Conservation (phyloP, 805 yeast species). For the Jamesozyma hellenica region DNA sequence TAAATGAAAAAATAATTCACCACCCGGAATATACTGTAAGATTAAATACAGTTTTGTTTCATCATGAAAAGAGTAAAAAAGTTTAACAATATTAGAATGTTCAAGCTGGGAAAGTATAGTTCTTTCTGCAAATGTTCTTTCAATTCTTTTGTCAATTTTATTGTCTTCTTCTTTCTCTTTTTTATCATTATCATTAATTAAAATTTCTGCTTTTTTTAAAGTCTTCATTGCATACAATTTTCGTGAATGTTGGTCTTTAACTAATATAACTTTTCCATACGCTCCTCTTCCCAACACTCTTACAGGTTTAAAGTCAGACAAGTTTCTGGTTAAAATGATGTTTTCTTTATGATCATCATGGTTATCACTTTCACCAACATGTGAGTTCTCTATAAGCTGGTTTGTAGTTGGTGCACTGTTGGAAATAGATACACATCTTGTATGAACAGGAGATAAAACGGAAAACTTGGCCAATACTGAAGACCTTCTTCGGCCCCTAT, state of each 20-base stretch:
- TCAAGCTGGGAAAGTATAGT: constrained; percentile 59
- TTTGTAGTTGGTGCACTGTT: background rate
- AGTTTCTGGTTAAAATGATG: constrained; percentile 10
- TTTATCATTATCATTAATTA: constrained; percentile 34
- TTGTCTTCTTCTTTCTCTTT: constrained; percentile 12
- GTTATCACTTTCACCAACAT: background rate
- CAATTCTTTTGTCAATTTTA: constrained; percentile 40
- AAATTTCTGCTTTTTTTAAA: constrained; percentile 67
- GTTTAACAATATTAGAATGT: constrained; percentile 74
- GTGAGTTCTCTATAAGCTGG: background rate
- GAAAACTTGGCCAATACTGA: constrained; percentile 24
- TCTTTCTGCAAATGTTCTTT: constrained; percentile 72
- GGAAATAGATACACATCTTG: constrained; percentile 17
- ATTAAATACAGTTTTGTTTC: constrained; percentile 61
- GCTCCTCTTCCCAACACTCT: constrained; percentile 82
- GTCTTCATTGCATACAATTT: constrained; percentile 80
- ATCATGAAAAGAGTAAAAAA: constrained; percentile 80
- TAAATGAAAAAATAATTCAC: constrained; percentile 54
- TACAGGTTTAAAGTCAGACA: constrained; percentile 58
- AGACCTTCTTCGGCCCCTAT: constrained; percentile 21
- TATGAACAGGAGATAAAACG: constrained; percentile 21
- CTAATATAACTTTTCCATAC: constrained; percentile 77
- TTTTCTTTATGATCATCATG: background rate
- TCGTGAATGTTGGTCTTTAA: constrained; percentile 51
- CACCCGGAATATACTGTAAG: constrained; percentile 79